Evolutionary conservation across 2,329 filamentous ascomycete species (phyloP), one percentile per base, ranked within the genome.

Genomic region (Elsinoe perseae): DNA sequence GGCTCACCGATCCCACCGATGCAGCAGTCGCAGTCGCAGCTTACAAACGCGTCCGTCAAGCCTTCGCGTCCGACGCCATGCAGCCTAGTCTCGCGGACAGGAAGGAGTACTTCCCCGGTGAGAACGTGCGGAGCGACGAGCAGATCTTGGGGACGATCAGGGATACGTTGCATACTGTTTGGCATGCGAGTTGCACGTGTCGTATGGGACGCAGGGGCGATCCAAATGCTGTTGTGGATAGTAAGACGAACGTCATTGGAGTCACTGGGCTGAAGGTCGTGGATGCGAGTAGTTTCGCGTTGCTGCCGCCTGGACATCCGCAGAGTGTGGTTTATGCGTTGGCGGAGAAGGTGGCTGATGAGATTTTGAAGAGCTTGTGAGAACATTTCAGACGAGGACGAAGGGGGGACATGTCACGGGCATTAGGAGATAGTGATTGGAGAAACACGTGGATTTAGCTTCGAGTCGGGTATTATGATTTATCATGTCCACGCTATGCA

Each of bases 1-100:
- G 68, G 58, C 67, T 73, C 59, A 68, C 72, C 55, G 61, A 72
- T 1, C 64, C 69, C 12, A 69, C 66, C 44, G 72, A 74, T 54
- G 10, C 50, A 10, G 52, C 53, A 30, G 53, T 38, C 5, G 27
- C 32, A 2, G 25, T 55, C 3, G 36, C 36, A 12, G 38, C 34
- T 2, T 38, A 38, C 38, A 55, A 55, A n/a, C 18, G 32, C 34
- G 53, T 28, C 9, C 34, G 53, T 10, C 36, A 36, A 12, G 38
- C 38, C 16, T 36, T 21, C 16, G 28, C 21, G 18, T 28, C 46
- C 18, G 21, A 28, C n/a, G 21, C 27, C 5, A 25, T 50, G 27
- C 6, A 18, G 8, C 46, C 21, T 23, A 18, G 38, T 3, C 38
- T 42, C 6, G 38, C 38, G 28, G 25, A 25, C 21, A n/a, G n/a